A percentile compares a stretch with the other conserved stretches of the same genome.
Conservation (phyloP, 2,329 filamentous ascomycete genomes). For the Fusarium bactridioides region DNA sequence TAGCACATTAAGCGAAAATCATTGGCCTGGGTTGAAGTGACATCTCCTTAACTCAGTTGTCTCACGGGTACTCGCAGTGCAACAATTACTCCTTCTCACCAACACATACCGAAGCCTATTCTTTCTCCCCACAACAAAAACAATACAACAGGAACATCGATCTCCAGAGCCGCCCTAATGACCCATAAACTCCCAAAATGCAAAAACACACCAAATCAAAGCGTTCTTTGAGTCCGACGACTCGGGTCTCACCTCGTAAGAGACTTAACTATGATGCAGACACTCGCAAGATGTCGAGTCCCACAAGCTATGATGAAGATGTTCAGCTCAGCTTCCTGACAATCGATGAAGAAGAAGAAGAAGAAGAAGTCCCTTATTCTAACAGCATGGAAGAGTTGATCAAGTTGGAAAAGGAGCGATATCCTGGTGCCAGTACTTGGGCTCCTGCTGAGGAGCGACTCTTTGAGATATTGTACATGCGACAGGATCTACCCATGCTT, state of each 20-base stretch:
- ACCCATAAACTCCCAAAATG: neutral
- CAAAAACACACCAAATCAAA: conserved; percentile 2
- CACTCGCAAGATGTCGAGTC: conserved; percentile 7
- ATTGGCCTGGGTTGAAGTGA: neutral
- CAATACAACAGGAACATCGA: neutral
- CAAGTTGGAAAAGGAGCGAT: conserved; percentile 53
- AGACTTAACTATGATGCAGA: neutral
- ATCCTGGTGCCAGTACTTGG: conserved; percentile 57
- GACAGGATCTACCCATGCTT: conserved; percentile 52
- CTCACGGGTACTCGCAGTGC: conserved; percentile 15
- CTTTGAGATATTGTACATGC: conserved; percentile 52
- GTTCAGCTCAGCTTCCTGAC: conserved; percentile 4
- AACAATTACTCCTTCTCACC: neutral
- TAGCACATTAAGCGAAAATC: neutral
- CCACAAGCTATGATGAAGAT: conserved; percentile 5
- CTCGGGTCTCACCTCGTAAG: conserved; percentile 1
- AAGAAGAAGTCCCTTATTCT: conserved; percentile 10
- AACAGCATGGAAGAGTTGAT: conserved; percentile 47
- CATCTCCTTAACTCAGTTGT: neutral
- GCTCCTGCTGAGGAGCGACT: conserved; percentile 57
- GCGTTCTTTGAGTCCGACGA: conserved; percentile 8
- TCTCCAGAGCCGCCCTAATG: neutral
- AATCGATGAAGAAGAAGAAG: conserved; percentile 11
- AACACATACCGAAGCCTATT: conserved; percentile 7
- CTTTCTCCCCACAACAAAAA: neutral